These are phyloP conservation scores for Candida silvicultrix DNA, from an alignment of 805 yeast species.

Conservation along the genomic window DNA sequence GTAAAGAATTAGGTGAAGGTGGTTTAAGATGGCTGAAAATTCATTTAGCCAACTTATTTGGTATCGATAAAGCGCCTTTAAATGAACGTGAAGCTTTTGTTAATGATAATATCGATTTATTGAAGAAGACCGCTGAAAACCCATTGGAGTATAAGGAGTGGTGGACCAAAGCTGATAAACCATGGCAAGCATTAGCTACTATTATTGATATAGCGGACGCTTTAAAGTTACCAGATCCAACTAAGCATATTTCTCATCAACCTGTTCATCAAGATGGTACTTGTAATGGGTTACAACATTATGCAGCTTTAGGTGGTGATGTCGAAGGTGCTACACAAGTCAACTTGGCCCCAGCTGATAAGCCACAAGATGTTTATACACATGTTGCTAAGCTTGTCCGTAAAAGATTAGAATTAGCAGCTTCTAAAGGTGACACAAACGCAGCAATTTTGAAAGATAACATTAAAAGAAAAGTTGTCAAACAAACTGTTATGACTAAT, in stretches of 20 bases:
- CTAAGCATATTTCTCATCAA: slow-evolving; percentile 57
- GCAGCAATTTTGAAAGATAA: slow-evolving; percentile 46
- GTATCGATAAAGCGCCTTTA: slow-evolving; percentile 67
- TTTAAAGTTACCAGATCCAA: slow-evolving; percentile 53
- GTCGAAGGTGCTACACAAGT: slow-evolving; percentile 78
- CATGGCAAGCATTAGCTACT: slow-evolving; percentile 76
- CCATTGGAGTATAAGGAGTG: slow-evolving; percentile 54
- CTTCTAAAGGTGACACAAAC: slow-evolving; percentile 43
- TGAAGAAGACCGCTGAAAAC: slow-evolving; percentile 51
- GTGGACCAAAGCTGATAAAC: slow-evolving; percentile 75
- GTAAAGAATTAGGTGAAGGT: slow-evolving; percentile 53
- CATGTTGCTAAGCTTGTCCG: slow-evolving; percentile 63
- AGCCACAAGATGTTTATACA: slow-evolving; percentile 73
- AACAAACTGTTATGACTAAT: slow-evolving; percentile 97
- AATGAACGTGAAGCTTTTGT: slow-evolving; percentile 55
- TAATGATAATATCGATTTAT: slow-evolving; percentile 48
- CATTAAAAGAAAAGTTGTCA: slow-evolving; percentile 81
- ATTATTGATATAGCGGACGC: slow-evolving; percentile 65
- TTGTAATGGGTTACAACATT: slow-evolving; percentile 81
- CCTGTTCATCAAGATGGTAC: slow-evolving; percentile 88
- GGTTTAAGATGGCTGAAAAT: slow-evolving; percentile 74
- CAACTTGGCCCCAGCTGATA: slow-evolving; percentile 61
- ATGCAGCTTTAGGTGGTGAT: slow-evolving; percentile 86
- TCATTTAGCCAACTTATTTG: slow-evolving; percentile 68
- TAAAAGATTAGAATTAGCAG: slow-evolving; percentile 46